Evolutionary conservation across 257 asterid genomes (phyloP).

Genomic region (Solanum microdontum): DNA sequence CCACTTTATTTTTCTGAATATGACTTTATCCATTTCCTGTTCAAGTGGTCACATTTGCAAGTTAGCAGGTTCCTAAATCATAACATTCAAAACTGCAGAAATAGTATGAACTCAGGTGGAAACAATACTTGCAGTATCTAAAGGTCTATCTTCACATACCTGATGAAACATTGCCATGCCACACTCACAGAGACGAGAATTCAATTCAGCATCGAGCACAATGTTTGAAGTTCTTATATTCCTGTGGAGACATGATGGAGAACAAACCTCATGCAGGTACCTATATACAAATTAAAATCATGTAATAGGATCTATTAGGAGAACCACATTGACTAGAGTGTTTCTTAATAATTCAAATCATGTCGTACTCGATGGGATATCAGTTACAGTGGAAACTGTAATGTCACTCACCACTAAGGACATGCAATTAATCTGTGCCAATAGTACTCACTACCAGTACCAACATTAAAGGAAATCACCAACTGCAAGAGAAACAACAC

Average conservation of each 20-base stretch:
- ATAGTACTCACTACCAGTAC: background rate
- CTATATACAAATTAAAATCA: slow-evolving; percentile 11
- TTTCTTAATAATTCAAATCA: background rate
- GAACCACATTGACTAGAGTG: background rate
- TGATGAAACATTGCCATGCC: slow-evolving; percentile 35
- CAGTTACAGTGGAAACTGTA: background rate
- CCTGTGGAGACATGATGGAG: slow-evolving; percentile 42
- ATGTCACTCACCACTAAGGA: background rate
- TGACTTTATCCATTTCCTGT: background rate
- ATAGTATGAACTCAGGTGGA: background rate
- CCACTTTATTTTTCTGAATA: background rate
- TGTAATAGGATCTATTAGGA: background rate
- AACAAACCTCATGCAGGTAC: slow-evolving; percentile 55
- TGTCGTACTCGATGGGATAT: background rate
- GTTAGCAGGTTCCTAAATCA: background rate
- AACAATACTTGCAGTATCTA: background rate
- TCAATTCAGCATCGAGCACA: slow-evolving; percentile 42
- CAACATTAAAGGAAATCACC: background rate
- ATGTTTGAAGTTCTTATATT: slow-evolving; percentile 46
- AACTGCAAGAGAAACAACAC: background rate
- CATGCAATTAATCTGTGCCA: background rate
- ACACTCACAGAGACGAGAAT: slow-evolving; percentile 49
- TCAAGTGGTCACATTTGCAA: background rate
- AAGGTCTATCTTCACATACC: slow-evolving; percentile 10
- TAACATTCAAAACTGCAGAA: background rate